Evolutionary conservation across 2,329 filamentous ascomycete genomes (phyloP), one percentile per base, ranked within the genome.

Genomic region (Microcera coccophila): DNA sequence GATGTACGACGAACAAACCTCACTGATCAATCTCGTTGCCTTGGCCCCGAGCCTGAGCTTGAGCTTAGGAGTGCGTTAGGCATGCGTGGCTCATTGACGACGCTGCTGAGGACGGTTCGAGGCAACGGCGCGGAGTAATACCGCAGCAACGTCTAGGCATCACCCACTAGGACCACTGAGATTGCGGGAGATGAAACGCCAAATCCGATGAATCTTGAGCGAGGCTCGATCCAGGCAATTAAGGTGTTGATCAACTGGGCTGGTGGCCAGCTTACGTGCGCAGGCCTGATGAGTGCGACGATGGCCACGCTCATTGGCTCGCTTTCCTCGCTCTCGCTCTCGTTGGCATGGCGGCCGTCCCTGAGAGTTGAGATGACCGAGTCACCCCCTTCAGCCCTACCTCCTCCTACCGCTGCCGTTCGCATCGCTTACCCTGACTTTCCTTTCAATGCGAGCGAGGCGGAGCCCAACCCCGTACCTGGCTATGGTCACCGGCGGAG

Each of bases 311-410:
- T 44, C 11, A 55, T 54, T 55, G 49, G 49, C 16, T 46, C 38
- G 39, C 46, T 40, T 28, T 36, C 14, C 22, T 44, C 45, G 21
- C 43, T 31, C 41, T 54, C 41, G 51, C 39, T 50, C 32, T 39
- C 18, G 35, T 31, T 9, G 29, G 31, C 31, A 24, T 42, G 21
- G n/a, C 48, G n/a, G n/a, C n/a, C n/a, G n/a, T n/a, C n/a, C n/a
- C n/a, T n/a, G n/a, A n/a, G n/a, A n/a, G n/a, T n/a, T n/a, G n/a
- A n/a, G n/a, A n/a, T n/a, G n/a, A n/a, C n/a, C n/a, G n/a, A n/a
- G n/a, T 8, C 33, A 9, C 18, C 33, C 18, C 33, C 22, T 51
- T 54, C 52, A 54, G 52, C 52, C 52, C 51, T 54, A 54, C 41
- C 20, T 18, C 33, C 12, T 48, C 42, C 41, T 52, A 21, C 44